A percentile compares a stretch with the other conserved stretches of the same genome.
Evolutionary conservation across 2,329 filamentous ascomycete genomes (phyloP).

Genomic region (Colletotrichum euphorbiae): DNA sequence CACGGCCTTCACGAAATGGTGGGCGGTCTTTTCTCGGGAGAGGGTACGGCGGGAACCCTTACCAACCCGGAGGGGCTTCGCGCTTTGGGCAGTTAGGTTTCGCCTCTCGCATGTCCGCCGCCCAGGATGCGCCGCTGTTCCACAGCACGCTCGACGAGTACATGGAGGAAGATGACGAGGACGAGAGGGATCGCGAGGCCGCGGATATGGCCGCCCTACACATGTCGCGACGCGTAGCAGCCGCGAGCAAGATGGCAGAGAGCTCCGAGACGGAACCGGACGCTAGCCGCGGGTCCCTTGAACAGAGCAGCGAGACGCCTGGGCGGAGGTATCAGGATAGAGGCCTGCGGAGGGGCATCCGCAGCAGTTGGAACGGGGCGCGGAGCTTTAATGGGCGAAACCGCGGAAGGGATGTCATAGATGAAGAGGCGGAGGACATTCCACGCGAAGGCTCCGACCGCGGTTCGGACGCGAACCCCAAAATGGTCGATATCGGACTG

Average conservation of each 20-base stretch:
- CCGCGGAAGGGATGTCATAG: slow-evolving; percentile 47
- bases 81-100: slow-evolving; percentile 81
- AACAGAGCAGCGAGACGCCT: slow-evolving; percentile 63
- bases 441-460: slow-evolving; percentile 49
- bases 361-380: slow-evolving; percentile 73
- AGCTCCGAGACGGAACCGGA: slow-evolving; percentile 86
- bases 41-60: slow-evolving; percentile 74
- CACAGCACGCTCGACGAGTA: slow-evolving; percentile 92
- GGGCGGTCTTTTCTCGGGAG: slow-evolving; percentile 59
- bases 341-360: slow-evolving; percentile 64
- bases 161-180: slow-evolving; percentile 91
- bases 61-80: slow-evolving; percentile 73
- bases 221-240: slow-evolving; percentile 88
- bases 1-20: slow-evolving; percentile 48
- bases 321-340: slow-evolving; percentile 59
- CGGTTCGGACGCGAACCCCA: slow-evolving; percentile 51
- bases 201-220: slow-evolving; percentile 96
- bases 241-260: slow-evolving; percentile 83
- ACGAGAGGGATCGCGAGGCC: slow-evolving; percentile 88
- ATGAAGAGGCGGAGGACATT: slow-evolving; percentile 58
- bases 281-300: slow-evolving; percentile 66
- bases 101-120: slow-evolving; percentile 77
- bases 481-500: slow-evolving; percentile 89
- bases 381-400: slow-evolving; percentile 51
- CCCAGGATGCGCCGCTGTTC: slow-evolving; percentile 90